phyloP scores from a whole-genome alignment of 179 eudicot species.

The Silene vulgaris region DNA sequence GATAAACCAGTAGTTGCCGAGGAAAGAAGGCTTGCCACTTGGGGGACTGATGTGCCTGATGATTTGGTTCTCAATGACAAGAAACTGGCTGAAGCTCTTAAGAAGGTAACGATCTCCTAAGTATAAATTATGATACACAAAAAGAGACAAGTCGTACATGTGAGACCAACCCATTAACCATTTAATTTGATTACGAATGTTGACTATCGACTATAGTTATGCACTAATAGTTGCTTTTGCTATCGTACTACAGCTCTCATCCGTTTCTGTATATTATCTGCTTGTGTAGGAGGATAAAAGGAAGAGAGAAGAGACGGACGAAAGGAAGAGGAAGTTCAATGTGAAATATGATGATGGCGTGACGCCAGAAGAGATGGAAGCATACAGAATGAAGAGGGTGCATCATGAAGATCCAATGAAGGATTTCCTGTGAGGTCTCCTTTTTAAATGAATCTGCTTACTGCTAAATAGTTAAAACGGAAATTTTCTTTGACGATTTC shows the following conservation, averaged over 20 bases:
- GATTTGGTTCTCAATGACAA: conserved; percentile 74
- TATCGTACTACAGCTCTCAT: background rate
- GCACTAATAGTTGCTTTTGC: background rate
- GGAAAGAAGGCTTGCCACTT: conserved; percentile 65
- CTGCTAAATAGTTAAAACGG: background rate
- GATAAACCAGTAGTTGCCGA: conserved; percentile 49
- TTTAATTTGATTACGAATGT: background rate
- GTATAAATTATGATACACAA: background rate
- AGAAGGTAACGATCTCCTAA: conserved; percentile 13
- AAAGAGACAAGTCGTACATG: background rate
- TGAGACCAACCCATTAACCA: background rate
- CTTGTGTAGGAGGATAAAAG: conserved; percentile 2
- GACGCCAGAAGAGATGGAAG: conserved; percentile 88
- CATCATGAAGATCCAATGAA: conserved; percentile 94
- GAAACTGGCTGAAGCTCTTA: conserved; percentile 46
- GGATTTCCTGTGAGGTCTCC: conserved; percentile 43
- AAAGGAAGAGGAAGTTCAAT: conserved; percentile 1
- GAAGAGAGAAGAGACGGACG: background rate
- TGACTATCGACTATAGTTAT: background rate
- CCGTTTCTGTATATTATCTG: background rate
- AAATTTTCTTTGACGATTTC: background rate
- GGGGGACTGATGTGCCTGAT: conserved; percentile 89
- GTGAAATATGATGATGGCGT: conserved; percentile 72
- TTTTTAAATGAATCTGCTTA: background rate
- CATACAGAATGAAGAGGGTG: conserved; percentile 74